Base-by-base conservation (phyloP, 2,329 filamentous ascomycete genomes). In the Huntiella omanensis region DNA sequence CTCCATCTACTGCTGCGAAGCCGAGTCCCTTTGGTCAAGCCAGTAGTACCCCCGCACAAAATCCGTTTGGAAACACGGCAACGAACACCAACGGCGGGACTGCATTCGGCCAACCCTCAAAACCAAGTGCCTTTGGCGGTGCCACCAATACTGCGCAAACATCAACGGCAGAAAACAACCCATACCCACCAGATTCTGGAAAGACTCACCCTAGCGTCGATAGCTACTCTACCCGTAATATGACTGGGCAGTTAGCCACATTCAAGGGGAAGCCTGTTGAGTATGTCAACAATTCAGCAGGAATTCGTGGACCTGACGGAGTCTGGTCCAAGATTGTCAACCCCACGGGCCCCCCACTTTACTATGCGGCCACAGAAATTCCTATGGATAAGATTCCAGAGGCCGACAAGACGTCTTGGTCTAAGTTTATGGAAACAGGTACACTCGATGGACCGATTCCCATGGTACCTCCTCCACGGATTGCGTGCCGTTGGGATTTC, bases 401-500 rank as follows among this genome's bases (percentile, higher is more conserved):
- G 2, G 70, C 68, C 48, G 69, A 73, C 15, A 73, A 73, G 55
- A 67, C 66, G 34, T 69, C 74, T 40, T 93, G 87, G 63, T 64
- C 66, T 49, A 66, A 70, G 39, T 77, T 86, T 57, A 64, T 69
- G 40, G 66, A 74, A 52, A 73, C 72, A 15, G 83, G 83, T 0
- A 61, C 59, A 32, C 94, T 93, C 59, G 68, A 71, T 37, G 80
- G 78, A 0, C 55, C 77, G 5, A 80, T 94, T 64, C 87, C 87
- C 0, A 69, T 80, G 54, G 63, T 85, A 40, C 83, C 87, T 15
- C 87, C 87, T 0, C 78, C 77, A 60, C 69, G 75, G 51, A 84
- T 88, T 56, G 88, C 77, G 67, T 77, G 76, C 53, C 61, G 64
- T 22, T 88, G 80, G 72, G 75, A 84, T 56, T 77, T 88, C 55